These are phyloP conservation scores for Calocybe gangraenosa DNA, from an alignment of 768 basidiomycete species.

Conservation along the genomic window DNA sequence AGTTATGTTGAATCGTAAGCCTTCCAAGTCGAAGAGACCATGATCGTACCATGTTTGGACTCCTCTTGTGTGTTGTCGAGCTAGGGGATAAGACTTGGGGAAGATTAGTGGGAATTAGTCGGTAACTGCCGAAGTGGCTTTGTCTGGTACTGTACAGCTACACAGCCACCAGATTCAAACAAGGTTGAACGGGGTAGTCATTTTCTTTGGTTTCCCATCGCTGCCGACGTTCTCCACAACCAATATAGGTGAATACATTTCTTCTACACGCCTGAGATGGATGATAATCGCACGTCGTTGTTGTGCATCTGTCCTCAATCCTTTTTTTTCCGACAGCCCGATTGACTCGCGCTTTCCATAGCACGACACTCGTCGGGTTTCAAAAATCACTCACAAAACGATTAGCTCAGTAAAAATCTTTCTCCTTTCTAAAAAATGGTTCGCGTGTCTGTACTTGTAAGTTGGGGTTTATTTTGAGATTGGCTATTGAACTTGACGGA, in stretches of 20 bases:
- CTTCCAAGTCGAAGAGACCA: no score
- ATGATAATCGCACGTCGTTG: conserved; percentile 15
- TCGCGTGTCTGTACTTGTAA: conserved; percentile 83
- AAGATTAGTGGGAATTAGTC: no score
- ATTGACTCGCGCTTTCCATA: conserved; percentile 81
- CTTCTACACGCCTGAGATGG: conserved; percentile 17
- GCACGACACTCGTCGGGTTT: conserved; percentile 82
- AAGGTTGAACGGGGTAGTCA: neutral
- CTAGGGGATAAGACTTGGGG: conserved; percentile 3
- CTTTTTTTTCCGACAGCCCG: conserved; percentile 36
- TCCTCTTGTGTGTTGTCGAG: conserved; percentile 19
- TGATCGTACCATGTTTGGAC: conserved; percentile 48
- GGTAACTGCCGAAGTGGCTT: conserved; percentile 41
- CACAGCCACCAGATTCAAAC: conserved; percentile 24
- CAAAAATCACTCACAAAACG: conserved; percentile 16
- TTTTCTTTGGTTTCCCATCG: conserved; percentile 3
- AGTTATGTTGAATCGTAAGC: conserved; percentile 3
- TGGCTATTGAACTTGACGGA: neutral
- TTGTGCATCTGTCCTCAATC: no score
- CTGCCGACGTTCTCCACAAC: conserved; percentile 21
- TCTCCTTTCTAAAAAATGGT: conserved; percentile 57
- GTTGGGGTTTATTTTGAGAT: conserved; percentile 27
- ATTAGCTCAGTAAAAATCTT: conserved; percentile 25
- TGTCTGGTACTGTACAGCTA: conserved; percentile 32
- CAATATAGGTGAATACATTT: conserved; percentile 42